Conservation (phyloP, 2,329 filamentous ascomycete species). For the Dothistroma septosporum region DNA sequence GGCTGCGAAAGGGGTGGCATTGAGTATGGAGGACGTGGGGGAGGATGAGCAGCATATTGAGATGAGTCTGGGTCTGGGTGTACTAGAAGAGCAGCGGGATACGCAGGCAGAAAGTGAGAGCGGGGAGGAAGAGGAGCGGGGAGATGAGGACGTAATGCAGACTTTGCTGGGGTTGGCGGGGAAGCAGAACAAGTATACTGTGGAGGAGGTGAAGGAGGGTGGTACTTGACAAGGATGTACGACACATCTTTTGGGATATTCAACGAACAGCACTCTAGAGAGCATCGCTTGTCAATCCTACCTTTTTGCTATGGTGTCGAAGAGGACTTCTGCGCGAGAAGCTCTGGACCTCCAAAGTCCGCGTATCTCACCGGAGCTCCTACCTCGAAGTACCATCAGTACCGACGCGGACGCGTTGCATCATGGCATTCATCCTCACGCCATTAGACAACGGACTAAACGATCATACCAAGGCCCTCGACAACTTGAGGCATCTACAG, state of each 20-base stretch:
- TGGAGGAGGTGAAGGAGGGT: constrained; percentile 2
- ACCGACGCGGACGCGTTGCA: too few species aligned
- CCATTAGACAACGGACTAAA: too few species aligned
- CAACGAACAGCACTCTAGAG: not conserved
- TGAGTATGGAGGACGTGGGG: constrained; percentile 33
- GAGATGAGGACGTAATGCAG: constrained; percentile 3
- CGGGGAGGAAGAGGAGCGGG: not conserved
- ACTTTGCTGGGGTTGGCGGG: not conserved
- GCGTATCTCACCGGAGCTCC: too few species aligned
- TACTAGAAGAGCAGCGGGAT: constrained; percentile 29
- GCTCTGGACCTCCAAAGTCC: too few species aligned
- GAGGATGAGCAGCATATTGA: constrained; percentile 35
- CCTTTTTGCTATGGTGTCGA: too few species aligned
- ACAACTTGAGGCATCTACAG: not conserved
- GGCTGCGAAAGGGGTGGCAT: constrained; percentile 19
- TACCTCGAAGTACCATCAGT: too few species aligned
- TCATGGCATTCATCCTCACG: too few species aligned
- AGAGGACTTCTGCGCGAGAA: too few species aligned
- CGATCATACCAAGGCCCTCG: not conserved
- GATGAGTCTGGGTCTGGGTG: constrained; percentile 36
- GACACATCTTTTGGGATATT: not conserved
- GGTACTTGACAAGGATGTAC: not conserved
- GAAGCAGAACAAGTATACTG: not conserved
- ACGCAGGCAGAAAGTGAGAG: not conserved
- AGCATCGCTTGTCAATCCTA: not conserved